Evolutionary conservation across 345 rosid species (phyloP), one percentile per base, ranked within the genome.

Genomic region (Melaleuca alternifolia): DNA sequence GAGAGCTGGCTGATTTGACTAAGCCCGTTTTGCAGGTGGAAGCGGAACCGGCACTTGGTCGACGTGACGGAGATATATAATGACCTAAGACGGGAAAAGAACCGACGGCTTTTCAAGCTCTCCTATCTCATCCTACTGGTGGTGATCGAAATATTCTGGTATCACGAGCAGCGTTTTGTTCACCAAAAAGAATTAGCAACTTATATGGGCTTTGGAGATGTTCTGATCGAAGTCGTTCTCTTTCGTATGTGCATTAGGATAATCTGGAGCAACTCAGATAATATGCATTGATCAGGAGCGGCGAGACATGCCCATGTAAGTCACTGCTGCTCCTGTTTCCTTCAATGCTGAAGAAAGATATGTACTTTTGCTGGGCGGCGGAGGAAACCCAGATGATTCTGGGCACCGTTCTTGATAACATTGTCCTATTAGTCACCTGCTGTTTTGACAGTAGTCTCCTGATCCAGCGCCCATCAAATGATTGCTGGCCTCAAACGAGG

Each of bases 21-120:
- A 33, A 33, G 79, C 48, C 48, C 79, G 51, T 33, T 51, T 52
- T 71, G 51, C 86, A 94, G 96, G 85, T 94, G 91, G 79, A 89
- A 65, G 24, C 86, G 61, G 87, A 86, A 84, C 62, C 85, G 86
- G 83, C 92, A 94, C 89, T 85, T 89, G 51, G 46, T 92, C 87
- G 93, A 94, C 86, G 92, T 94, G 83, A 92, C 94, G 16, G 94
- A 94, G 91, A 92, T 94, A 50, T 92, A 91, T 88, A 93, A 90
- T 86, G 81, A 87, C 87, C 89, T 94, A 26, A 84, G 50, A n/a
- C 61, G 90, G 91, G 96, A 93, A 87, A 94, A 93, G 92, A 89
- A 89, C 89, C 89, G 76, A 37, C 91, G 96, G 59, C 90, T 92
- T 84, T 90, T 85, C 89, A 94, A 92, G 89, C 90, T 92, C 54